Evolutionary conservation across 768 basidiomycete species (phyloP).

Genomic region (Suillus cothurnatus): DNA sequence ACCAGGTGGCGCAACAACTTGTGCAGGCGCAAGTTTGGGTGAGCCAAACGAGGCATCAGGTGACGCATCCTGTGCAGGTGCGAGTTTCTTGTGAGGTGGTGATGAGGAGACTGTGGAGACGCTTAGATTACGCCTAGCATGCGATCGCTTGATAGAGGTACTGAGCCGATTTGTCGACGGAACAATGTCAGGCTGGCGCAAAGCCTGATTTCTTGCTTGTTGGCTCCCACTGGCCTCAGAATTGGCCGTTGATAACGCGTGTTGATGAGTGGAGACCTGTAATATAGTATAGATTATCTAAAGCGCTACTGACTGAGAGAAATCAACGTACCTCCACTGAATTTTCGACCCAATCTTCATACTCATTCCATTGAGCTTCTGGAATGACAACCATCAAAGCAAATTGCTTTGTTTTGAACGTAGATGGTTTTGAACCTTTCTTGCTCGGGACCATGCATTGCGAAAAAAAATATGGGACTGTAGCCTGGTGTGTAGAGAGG

Average conservation of each 20-base stretch:
- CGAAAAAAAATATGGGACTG: slow-evolving; percentile 1
- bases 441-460: slow-evolving; percentile 6
- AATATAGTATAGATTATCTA: no score
- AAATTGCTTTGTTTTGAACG: slow-evolving; percentile 13
- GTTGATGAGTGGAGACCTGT: no score
- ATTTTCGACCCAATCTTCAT: neutral
- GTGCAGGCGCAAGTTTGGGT: no score
- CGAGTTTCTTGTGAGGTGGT: neutral
- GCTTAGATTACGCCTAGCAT: no score
- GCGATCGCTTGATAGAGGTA: no score
- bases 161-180: no score
- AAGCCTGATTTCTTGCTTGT: no score
- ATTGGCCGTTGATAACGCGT: no score
- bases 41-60: neutral
- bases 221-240: no score
- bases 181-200: no score
- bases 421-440: neutral
- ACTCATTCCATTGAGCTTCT: slow-evolving; percentile 10
- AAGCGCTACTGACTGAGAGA: no score
- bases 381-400: slow-evolving; percentile 2
- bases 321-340: neutral
- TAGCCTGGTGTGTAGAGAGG: neutral
- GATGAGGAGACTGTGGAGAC: neutral
- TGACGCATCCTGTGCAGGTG: neutral
- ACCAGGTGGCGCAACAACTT: no score